A percentile compares a stretch with the other conserved stretches of the same genome.
These are phyloP conservation scores for Paramecium sexaurelia DNA, from an alignment of 73 alveolate species.

Conservation along the genomic window DNA sequence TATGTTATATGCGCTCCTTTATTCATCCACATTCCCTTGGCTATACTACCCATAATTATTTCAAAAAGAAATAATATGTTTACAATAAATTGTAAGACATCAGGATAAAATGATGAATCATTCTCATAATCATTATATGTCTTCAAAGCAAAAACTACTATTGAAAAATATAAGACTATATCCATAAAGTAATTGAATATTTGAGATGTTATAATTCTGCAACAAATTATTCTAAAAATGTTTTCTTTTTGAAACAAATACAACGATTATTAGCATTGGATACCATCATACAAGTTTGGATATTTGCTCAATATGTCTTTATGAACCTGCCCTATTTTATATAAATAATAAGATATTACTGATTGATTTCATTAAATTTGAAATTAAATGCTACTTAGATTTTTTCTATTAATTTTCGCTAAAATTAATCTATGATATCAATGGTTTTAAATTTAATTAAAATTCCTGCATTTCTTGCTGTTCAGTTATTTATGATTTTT, in stretches of 20 bases:
- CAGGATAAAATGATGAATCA: slow-evolving; percentile 2
- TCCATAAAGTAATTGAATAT: not conserved
- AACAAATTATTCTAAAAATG: not conserved
- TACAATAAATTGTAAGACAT: not conserved
- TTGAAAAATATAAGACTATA: not conserved
- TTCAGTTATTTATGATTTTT: not conserved
- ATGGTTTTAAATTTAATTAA: not conserved
- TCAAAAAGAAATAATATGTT: not conserved
- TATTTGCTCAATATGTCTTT: not conserved
- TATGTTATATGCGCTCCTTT: slow-evolving; percentile 11
- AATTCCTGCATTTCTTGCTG: not conserved
- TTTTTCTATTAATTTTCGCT: not conserved
- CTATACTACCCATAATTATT: not conserved
- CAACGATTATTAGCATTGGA: not conserved
- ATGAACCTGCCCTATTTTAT: not conserved
- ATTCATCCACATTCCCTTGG: slow-evolving; percentile 34
- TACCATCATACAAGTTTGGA: not conserved
- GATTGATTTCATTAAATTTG: not conserved
- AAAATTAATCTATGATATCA: not conserved
- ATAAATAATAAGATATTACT: not conserved
- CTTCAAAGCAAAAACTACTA: not conserved
- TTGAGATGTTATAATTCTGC: not conserved
- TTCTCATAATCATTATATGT: not conserved
- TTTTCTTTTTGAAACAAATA: not conserved
- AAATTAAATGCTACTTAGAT: not conserved